Base-by-base conservation (phyloP, 2,329 filamentous ascomycete genomes). In the Alternaria novae-zelandiae region DNA sequence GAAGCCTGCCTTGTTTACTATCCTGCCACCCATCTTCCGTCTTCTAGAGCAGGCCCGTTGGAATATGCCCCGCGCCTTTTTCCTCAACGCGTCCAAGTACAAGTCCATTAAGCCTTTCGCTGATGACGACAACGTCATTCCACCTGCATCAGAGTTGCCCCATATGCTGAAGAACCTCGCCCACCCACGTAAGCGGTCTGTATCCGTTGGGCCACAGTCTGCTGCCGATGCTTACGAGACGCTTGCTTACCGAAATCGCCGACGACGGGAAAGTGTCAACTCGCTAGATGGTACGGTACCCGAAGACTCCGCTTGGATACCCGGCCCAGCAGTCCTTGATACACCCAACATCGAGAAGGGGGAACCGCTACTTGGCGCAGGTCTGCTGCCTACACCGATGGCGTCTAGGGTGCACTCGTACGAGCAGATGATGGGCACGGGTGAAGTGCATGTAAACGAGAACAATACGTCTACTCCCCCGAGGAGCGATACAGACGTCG, bases 171-270 rank as follows among this genome's bases (percentile, higher is more conserved):
- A 90, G 64, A 93, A 90, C 45, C 92, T 98, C 49, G 89, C 93
- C 23, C 90, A 95, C 70, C 92, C 93, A 0, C 87, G 93, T 63
- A 90, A 90, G 65, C 88, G 96, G 55, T 91, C 94, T 30, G 89
- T 98, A 32, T 97, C 94, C 6, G 88, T 98, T 57, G 96, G 96
- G 0, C 96, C 96, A 2, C 96, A 98, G 81, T 97, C 94, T 49
- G 94, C 94, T 64, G 96, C 96, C 2, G 96, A 99, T 81, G 96
- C 94, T 23, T 97, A 97, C 81, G 96, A 99, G 82, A 93, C 94
- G 20, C 85, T 99, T 53, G 96, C 95, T 6, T 97, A 97, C 76
- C 90, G 95, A 20, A 93, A 97, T 70, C 87, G 90, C 68, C 84
- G 85, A 61, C 82, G 89, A 59, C 83, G 87, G 55, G 87, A 90